Base-by-base conservation (phyloP, 805 yeast genomes). In the Lipomyces spencermartinsiae region DNA sequence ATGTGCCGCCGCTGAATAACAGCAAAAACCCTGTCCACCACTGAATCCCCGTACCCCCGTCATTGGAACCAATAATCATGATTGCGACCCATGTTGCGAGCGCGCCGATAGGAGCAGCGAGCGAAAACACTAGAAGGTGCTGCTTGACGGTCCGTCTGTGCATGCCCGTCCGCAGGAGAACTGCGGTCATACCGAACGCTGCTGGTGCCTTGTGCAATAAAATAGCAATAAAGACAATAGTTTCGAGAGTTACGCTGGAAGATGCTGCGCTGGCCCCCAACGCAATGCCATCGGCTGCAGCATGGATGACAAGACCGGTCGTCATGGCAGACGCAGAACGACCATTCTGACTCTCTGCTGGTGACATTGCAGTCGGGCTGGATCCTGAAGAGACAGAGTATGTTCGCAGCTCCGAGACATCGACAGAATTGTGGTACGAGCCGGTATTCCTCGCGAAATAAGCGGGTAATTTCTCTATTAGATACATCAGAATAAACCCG, bases 121-220 rank as follows among this genome's bases (percentile, higher is more conserved):
- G 68, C 0, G 93, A 80, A 74, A 90, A 90, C 2, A 83, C 73
- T 6, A 80, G 74, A 39, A 90, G 72, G 73, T 89, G 89, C 33
- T 83, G 76, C 61, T 81, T 71, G 29, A 86, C 79, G 33, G 77
- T 70, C 29, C 72, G 59, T 43, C 73, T 65, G 39, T 80, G 59
- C 1, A 83, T 66, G 4, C 82, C 80, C 46, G 79, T 78, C 37
- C 80, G 77, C 10, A 85, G 73, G 37, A 90, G 79, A 16, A 89
- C 80, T 0, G 91, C 82, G 4, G 85, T 76, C 55, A 90, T 80
- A 54, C 93, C 89, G 76, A 90, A 88, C 4, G 92, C 83, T 0
- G 94, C 89, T 0, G 95, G 95, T 4, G 90, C 80, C 76, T 90
- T 90, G 80, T 90, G 95, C 39, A 89, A 74, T 67, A 90, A 81